Evolutionary conservation across 805 yeast genomes (phyloP), one percentile per base, ranked within the genome.

Genomic region (Metschnikowia rubicola): DNA sequence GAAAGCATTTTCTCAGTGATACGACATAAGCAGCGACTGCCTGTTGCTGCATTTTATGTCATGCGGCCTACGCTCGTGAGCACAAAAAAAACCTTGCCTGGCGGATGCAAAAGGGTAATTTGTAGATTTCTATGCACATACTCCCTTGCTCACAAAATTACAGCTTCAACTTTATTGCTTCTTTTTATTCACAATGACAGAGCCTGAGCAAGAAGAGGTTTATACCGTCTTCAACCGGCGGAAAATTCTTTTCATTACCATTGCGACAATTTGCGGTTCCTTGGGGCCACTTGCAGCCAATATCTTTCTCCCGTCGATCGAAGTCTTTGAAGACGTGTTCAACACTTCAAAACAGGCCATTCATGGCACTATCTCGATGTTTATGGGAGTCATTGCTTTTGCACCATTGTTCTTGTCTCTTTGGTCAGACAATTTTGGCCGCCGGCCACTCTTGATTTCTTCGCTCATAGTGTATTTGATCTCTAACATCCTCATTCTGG

Each of bases 201-300:
- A 30, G 5, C 28, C 36, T 11, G 38, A 40, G 8, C 30, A 30
- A 34, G 32, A 33, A 10, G 43, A 45, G 38, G 39, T 32, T 4
- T 50, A 43, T 29, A 43, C 53, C 7, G 48, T 42, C 35, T 50
- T 46, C 40, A 32, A 44, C 15, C 37, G 30, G 30, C 40, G 53
- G 12, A 59, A 59, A 8, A 29, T 52, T 1, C 45, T 70, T 3
- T 64, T 78, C 15, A 53, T 74, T n/a, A 48, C 55, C 4, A 63
- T 78, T 30, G 70, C 78, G 19, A 74, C 80, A 1, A 53, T 65
- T 15, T 74, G 79, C 26, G 83, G 83, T 1, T 77, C 77, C 48
- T 53, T 79, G 43, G 84, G 84, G 0, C 84, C 84, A 0, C 63
- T 78, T 41, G 68, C 81, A 9, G 84, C 83, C 3, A 80, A 79